phyloP scores from a whole-genome alignment of 352 stramenopile species.

The Hyaloperonospora arabidopsidis region DNA sequence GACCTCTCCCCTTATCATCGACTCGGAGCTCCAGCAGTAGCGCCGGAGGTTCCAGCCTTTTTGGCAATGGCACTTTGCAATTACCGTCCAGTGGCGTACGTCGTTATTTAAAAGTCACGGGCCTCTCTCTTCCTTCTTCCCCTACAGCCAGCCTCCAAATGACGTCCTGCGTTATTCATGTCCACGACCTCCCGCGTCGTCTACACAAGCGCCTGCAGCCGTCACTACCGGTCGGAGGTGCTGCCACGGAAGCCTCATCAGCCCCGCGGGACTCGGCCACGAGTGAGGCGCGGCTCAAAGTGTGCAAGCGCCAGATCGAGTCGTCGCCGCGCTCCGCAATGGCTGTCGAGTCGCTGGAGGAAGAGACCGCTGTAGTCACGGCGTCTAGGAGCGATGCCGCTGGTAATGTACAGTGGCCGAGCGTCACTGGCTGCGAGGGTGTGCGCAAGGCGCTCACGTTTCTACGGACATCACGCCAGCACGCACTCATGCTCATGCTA shows the following conservation, averaged over 20 bases:
- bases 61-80: constrained; percentile 19
- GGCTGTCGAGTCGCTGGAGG: constrained; percentile 9
- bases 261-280: constrained; percentile 19
- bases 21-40: too few relatives aligned
- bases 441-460: constrained; percentile 61
- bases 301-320: constrained; percentile 42
- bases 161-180: constrained; percentile 45
- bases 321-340: constrained; percentile 41
- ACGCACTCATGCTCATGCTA: constrained; percentile 66
- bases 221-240: constrained; percentile 16
- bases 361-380: constrained; percentile 9
- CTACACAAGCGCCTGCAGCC: constrained; percentile 41
- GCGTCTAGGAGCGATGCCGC: not conserved
- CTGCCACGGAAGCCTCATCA: constrained; percentile 17
- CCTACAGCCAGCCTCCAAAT: constrained; percentile 9
- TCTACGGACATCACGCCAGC: constrained; percentile 56
- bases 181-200: constrained; percentile 30
- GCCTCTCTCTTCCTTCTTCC: not conserved
- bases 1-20: too few relatives aligned
- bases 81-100: constrained; percentile 21
- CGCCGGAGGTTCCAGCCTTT: too few relatives aligned
- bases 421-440: constrained; percentile 43
- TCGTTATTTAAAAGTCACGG: not conserved
- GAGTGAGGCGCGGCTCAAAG: constrained; percentile 48
- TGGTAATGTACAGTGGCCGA: constrained; percentile 27